Percentiles rank a stretch among this genome's conserved stretches.
phyloP scores from a whole-genome alignment of 164 flowering plant species.

The Cinnamomum micranthum region DNA sequence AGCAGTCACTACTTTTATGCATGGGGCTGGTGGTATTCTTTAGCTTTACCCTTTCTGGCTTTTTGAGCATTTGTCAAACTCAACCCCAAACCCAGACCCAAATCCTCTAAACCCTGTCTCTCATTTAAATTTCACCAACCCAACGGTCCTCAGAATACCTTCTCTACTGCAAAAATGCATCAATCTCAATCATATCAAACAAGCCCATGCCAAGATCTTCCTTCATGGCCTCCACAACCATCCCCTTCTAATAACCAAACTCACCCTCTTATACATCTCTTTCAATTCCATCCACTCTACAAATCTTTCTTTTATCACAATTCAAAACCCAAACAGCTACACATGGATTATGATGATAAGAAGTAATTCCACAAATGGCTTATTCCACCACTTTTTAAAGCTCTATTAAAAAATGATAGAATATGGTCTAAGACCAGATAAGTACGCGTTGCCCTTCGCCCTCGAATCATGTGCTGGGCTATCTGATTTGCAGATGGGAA shows the following conservation, averaged over 20 bases:
- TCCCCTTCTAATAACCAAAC: not conserved
- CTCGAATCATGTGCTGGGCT: slow-evolving; percentile 16
- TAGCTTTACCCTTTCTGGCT: too few species aligned
- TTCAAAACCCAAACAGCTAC: slow-evolving; percentile 8
- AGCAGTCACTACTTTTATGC: too few species aligned
- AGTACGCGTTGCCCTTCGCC: slow-evolving; percentile 16
- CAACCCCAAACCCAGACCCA: too few species aligned
- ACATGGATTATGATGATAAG: slow-evolving; percentile 15
- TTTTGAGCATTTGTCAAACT: too few species aligned
- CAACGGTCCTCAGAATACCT: not conserved
- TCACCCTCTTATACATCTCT: slow-evolving; percentile 6
- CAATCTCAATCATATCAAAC: slow-evolving; percentile 7
- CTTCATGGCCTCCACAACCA: slow-evolving; percentile 9
- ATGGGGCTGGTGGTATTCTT: too few species aligned
- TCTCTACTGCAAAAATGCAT: slow-evolving; percentile 1
- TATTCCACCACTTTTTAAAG: slow-evolving; percentile 4
- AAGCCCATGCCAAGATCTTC: slow-evolving; percentile 12
- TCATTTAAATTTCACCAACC: not conserved
- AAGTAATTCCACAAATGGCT: slow-evolving; percentile 11
- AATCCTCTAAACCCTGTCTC: too few species aligned
- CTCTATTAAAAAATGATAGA: slow-evolving; percentile 9
- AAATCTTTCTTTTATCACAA: not conserved
- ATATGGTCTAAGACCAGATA: slow-evolving; percentile 10
- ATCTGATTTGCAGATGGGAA: slow-evolving; percentile 14
- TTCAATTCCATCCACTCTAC: slow-evolving; percentile 7